Evolutionary conservation across 2,329 filamentous ascomycete species (phyloP).

Genomic region (Colletotrichum lini): DNA sequence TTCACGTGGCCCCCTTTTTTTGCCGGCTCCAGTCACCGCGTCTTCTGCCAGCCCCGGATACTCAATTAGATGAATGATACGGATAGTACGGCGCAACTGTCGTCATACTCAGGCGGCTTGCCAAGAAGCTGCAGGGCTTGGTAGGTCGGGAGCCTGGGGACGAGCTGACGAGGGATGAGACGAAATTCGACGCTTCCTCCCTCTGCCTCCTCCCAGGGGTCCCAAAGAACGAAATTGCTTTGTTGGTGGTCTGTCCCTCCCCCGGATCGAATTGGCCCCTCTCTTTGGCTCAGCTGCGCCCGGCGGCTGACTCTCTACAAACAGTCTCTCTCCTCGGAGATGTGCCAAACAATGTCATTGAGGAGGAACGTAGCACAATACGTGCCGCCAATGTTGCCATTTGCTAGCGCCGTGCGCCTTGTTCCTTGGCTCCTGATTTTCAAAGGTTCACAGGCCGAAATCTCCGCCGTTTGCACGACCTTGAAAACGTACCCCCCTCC

Average conservation of each 20-base stretch:
- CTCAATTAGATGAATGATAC: background rate
- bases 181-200: background rate
- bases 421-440: background rate
- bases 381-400: slow-evolving; percentile 4
- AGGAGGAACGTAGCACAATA: slow-evolving; percentile 6
- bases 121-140: background rate
- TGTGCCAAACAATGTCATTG: slow-evolving; percentile 2
- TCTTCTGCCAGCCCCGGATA: background rate
- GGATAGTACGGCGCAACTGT: background rate
- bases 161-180: background rate
- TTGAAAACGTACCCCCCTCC: background rate
- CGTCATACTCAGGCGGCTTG: slow-evolving; percentile 20
- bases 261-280: background rate
- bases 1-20: background rate
- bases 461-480: background rate
- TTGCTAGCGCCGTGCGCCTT: background rate
- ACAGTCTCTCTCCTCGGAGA: slow-evolving; percentile 16
- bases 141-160: too few species aligned
- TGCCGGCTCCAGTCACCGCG: background rate
- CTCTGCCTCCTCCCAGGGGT: too few species aligned
- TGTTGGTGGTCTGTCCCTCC: background rate
- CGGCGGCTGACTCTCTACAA: background rate
- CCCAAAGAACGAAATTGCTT: slow-evolving; percentile 8
- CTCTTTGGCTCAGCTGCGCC: background rate
- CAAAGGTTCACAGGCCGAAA: background rate